Evolutionary conservation across 2,329 filamentous ascomycete genomes (phyloP).

Genomic region (Xylaria sp.): DNA sequence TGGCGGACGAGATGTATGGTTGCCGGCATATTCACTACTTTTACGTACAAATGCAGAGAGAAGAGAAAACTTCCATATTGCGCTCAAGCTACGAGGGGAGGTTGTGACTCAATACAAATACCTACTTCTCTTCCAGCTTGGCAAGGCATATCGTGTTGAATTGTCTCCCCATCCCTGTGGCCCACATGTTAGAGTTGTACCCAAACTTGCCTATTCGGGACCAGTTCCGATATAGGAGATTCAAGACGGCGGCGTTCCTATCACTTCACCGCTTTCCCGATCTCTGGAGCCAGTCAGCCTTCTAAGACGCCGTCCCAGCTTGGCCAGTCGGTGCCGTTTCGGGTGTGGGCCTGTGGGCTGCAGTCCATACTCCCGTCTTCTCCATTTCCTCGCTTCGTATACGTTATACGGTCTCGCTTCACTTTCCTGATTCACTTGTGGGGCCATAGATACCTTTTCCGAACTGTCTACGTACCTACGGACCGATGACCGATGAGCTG

Average conservation of each 20-base stretch:
- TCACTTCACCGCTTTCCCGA: too few species aligned
- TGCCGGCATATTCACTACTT: conserved; percentile 45
- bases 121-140: background rate
- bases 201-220: too few species aligned
- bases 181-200: background rate
- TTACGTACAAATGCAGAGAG: background rate
- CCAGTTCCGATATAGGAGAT: too few species aligned
- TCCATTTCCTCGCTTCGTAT: background rate
- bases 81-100: background rate
- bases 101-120: too few species aligned
- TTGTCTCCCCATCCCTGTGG: background rate
- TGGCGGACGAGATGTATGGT: conserved; percentile 72
- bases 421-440: background rate
- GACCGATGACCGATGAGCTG: too few species aligned
- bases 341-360: background rate
- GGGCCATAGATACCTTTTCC: too few species aligned
- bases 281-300: too few species aligned
- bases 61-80: background rate
- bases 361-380: background rate
- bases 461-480: too few species aligned
- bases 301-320: background rate
- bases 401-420: background rate
- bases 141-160: too few species aligned
- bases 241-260: too few species aligned
- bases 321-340: background rate